These are phyloP conservation scores for Curvularia verruculosa DNA, from an alignment of 2,329 filamentous ascomycete genomes.

Conservation along the genomic window DNA sequence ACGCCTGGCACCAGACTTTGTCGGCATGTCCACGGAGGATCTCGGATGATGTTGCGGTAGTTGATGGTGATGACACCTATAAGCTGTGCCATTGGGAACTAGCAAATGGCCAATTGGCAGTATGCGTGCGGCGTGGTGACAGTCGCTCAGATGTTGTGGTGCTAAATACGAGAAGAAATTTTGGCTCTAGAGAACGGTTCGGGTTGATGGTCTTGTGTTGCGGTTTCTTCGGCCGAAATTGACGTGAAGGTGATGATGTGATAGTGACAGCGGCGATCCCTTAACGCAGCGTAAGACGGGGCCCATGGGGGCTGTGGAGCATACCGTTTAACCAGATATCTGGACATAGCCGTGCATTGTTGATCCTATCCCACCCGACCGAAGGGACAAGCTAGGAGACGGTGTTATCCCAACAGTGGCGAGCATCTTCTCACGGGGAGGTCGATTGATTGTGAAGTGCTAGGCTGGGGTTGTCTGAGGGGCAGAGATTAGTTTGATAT, in stretches of 20 bases:
- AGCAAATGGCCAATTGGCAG: conserved; percentile 8
- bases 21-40: conserved; percentile 18
- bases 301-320: conserved; percentile 23
- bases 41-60: conserved; percentile 14
- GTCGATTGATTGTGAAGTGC: neutral
- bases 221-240: conserved; percentile 3
- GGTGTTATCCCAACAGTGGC: neutral
- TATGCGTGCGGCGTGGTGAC: conserved; percentile 4
- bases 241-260: neutral
- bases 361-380: neutral
- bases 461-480: neutral
- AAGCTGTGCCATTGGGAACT: conserved; percentile 1
- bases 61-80: conserved; percentile 5
- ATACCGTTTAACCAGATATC: conserved; percentile 15
- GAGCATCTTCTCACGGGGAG: neutral
- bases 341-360: conserved; percentile 15
- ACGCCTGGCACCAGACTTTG: conserved; percentile 2
- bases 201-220: conserved; percentile 3
- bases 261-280: neutral
- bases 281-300: neutral
- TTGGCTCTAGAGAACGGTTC: conserved; percentile 12
- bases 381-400: neutral
- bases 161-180: neutral
- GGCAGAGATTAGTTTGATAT: neutral
- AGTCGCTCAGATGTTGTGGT: conserved; percentile 1